Base-by-base conservation (phyloP, 805 yeast species). In the Lipomyces chichibuensis region DNA sequence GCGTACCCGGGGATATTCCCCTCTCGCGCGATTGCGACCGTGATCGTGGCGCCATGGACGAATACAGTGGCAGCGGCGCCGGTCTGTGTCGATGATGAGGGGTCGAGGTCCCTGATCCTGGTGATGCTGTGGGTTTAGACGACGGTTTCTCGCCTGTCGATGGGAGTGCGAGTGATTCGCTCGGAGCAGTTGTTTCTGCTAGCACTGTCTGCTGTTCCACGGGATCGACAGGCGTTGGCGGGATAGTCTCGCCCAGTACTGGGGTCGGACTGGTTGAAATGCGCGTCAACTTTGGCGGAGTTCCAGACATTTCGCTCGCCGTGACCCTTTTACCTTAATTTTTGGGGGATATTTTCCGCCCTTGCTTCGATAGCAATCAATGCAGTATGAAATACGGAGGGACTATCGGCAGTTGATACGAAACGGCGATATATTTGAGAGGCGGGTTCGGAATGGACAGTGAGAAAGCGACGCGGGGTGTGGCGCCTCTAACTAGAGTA, bases 41-140 rank as follows among this genome's bases (percentile, higher is more conserved):
- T 23, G 71, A 69, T 32, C 70, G 65, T 11, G 71, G 64, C 32
- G 64, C 65, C 62, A 69, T 57, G 23, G 71, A 69, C 7, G 71
- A 69, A 59, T 66, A 58, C 33, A 66, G 63, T 3, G 57, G 64
- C 20, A 67, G 60, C 39, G 70, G 61, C 32, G 71, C 37, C 20
- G 71, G 71, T 7, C 71, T 63, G 55, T 39, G 57, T 11, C 67
- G 69, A 4, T 43, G 55, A 25, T 23, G 58, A 17, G 35, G 25
- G 27, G 64, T 33, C 46, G 37, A 8, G 23, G 55, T 20, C 27
- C n/a, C 56, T 3, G 56, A 29, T 32, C 14, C 39, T 54, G 32
- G 53, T 6, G 56, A 11, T 23, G 65, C 1, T n/a, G 60, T 57
- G 8, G 46, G 49, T 20, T 27, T 46, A 33, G 59, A 56, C 37